Conservation (phyloP, 2,329 filamentous ascomycete species). For the Microcera coccophila region DNA sequence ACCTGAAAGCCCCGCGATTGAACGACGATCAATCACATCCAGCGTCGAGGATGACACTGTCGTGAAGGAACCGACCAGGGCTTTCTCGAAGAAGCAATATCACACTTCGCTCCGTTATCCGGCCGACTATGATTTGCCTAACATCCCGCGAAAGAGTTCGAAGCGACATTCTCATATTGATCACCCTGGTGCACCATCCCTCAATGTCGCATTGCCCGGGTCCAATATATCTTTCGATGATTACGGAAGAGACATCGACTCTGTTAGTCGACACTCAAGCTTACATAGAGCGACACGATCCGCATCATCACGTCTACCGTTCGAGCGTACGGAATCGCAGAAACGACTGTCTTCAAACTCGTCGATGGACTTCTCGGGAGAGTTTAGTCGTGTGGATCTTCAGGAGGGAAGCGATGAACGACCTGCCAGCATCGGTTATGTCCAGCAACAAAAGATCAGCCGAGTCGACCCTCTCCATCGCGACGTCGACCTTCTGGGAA, state of each 20-base stretch:
- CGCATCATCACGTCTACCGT: slow-evolving; percentile 43
- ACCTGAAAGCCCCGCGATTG: slow-evolving; percentile 32
- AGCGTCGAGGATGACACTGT: slow-evolving; percentile 43
- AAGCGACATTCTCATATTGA: slow-evolving; percentile 50
- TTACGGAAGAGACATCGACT: slow-evolving; percentile 16
- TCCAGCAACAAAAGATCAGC: slow-evolving; percentile 55
- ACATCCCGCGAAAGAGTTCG: slow-evolving; percentile 70
- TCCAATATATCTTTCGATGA: slow-evolving; percentile 22
- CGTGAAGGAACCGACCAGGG: slow-evolving; percentile 19
- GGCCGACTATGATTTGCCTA: slow-evolving; percentile 43
- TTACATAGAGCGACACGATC: slow-evolving; percentile 23
- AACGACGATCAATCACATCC: slow-evolving; percentile 24
- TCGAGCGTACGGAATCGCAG: slow-evolving; percentile 53
- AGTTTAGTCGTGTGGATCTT: slow-evolving; percentile 42
- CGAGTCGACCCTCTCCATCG: slow-evolving; percentile 48
- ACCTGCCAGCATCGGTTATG: slow-evolving; percentile 53
- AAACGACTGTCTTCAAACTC: slow-evolving; percentile 50
- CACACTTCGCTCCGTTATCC: slow-evolving; percentile 18
- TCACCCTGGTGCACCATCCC: slow-evolving; percentile 32
- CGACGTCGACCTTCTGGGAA: slow-evolving; percentile 47
- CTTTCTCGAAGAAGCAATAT: slow-evolving; percentile 19
- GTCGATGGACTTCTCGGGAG: slow-evolving; percentile 46
- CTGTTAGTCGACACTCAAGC: slow-evolving; percentile 19
- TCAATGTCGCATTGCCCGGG: slow-evolving; percentile 30
- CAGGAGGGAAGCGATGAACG: slow-evolving; percentile 41